Base-by-base conservation (phyloP, 75 land plant genomes). In the Gnetum montanum region DNA sequence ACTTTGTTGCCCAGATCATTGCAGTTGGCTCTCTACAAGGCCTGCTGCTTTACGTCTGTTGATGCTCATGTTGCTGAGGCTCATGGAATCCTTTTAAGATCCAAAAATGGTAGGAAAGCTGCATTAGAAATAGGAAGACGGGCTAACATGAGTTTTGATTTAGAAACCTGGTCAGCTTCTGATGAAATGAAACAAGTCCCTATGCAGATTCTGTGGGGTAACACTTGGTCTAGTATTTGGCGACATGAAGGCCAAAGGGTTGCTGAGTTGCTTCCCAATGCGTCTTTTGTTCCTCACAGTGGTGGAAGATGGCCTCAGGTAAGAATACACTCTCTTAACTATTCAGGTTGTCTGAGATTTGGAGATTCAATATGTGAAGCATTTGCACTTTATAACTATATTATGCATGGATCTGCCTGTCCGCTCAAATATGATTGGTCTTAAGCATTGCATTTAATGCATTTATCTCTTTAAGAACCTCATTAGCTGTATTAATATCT, bases 221-320 rank as follows among this genome's bases (percentile, higher is more conserved):
- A 50, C 46, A 43, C 62, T 20, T 80, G 71, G 79, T 81, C 90
- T 10, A 52, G 76, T 28, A 65, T 66, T 26, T 91, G 97, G 97
- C 77, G 57, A 36, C 61, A 60, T 0, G 70, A 76, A 47, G 97
- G 97, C 0, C 38, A 59, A 12, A 27, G 57, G 43, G 64, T 81
- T 30, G 74, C 83, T 12, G 31, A 57, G 34, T 59, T 43, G 8
- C 34, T 88, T 58, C 83, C 80, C 16, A 54, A 45, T 33, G 97
- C 81, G 5, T 67, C 56, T 16, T 78, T 74, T 51, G 61, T 53
- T 34, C 35, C 34, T 20, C 94, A 87, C 74, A 75, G 72, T 27
- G 94, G 97, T 25, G 79, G 97, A 2, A 54, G 97, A 46, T 91
- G 97, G 97, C 80, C 86, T 59, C 89, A 88, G 86, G 97, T 91